A percentile compares a stretch with the other conserved stretches of the same genome.
Conservation (phyloP, 1,139 yeast species). For the Barnettozyma hawaiiensis region DNA sequence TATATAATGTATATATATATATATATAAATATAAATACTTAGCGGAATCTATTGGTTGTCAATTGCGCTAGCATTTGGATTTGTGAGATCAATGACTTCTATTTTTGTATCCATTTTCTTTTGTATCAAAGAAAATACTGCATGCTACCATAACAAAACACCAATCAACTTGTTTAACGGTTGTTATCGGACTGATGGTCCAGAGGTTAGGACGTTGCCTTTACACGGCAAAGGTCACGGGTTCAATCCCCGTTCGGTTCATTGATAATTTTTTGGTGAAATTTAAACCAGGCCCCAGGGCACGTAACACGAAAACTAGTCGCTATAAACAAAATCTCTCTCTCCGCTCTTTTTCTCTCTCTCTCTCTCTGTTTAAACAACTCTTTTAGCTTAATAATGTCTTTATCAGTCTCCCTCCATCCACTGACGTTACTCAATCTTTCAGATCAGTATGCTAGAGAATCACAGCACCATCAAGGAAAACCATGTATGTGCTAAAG, state of each 20-base stretch:
- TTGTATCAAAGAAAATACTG: too few species aligned
- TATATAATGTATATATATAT: too few species aligned
- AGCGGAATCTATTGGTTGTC: too few species aligned
- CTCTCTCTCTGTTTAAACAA: background rate
- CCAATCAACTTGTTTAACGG: too few species aligned
- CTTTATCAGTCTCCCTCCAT: constrained; percentile 3
- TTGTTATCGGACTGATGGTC: constrained; percentile 21
- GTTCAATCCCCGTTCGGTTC: constrained; percentile 25
- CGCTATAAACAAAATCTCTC: too few species aligned
- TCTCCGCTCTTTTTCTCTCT: background rate
- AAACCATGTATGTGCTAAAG: constrained; percentile 9
- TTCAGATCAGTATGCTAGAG: constrained; percentile 17
- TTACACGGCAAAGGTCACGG: constrained; percentile 26
- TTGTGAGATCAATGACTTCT: too few species aligned
- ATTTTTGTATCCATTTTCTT: too few species aligned
- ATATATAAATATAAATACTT: too few species aligned
- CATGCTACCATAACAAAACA: too few species aligned
- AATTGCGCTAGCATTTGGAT: too few species aligned
- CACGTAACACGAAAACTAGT: too few species aligned
- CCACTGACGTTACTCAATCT: constrained; percentile 21
- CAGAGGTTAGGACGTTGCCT: constrained; percentile 25
- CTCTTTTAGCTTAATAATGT: constrained; percentile 1
- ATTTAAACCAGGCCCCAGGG: too few species aligned
- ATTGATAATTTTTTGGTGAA: constrained; percentile 10
- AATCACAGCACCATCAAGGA: constrained; percentile 10